These are phyloP conservation scores for Simmondsia chinensis DNA, from an alignment of 148 eudicot genomes.

Conservation along the genomic window DNA sequence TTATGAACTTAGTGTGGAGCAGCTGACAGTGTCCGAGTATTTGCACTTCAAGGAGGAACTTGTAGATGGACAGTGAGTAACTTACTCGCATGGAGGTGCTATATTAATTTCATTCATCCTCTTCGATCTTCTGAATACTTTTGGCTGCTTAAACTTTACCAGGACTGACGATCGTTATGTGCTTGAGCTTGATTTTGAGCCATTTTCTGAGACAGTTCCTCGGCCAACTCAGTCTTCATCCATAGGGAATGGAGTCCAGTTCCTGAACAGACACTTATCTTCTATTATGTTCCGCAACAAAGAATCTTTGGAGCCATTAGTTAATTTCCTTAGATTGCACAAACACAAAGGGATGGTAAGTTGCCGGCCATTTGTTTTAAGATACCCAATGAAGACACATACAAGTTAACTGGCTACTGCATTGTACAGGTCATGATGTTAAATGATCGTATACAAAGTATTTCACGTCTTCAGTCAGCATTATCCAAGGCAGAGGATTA, in stretches of 20 bases:
- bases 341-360: conserved; percentile 77
- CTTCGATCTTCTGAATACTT: not conserved
- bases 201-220: conserved; percentile 83
- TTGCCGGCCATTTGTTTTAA: no score
- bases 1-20: conserved; percentile 77
- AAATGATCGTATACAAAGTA: conserved; percentile 69
- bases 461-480: conserved; percentile 65
- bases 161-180: conserved; percentile 45
- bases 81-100: no score
- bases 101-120: no score
- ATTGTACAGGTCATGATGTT: conserved; percentile 70
- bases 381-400: not conserved
- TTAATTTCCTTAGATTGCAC: conserved; percentile 83
- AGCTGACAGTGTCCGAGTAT: conserved; percentile 74
- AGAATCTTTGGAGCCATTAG: conserved; percentile 89
- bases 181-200: conserved; percentile 94
- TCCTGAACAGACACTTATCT: conserved; percentile 91
- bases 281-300: conserved; percentile 88
- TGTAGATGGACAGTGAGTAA: conserved; percentile 64
- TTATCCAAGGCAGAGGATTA: conserved; percentile 78
- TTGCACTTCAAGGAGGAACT: conserved; percentile 92
- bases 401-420: not conserved
- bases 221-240: conserved; percentile 83
- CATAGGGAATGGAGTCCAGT: conserved; percentile 97
- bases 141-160: conserved; percentile 1